Base-by-base conservation (phyloP, 805 yeast species). In the Starmerella etchellsii region DNA sequence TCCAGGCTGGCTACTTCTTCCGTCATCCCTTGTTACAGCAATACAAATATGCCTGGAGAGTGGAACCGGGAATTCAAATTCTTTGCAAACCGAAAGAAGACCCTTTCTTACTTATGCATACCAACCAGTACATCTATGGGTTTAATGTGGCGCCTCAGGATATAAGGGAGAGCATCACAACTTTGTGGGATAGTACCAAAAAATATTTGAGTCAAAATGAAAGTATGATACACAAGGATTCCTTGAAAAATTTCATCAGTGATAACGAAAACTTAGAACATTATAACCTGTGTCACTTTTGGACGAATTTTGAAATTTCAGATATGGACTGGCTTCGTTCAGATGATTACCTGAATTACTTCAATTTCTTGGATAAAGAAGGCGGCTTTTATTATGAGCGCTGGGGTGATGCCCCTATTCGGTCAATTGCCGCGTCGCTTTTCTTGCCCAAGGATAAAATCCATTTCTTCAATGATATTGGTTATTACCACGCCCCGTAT, bases 391-490 rank as follows among this genome's bases (percentile, higher is more conserved):
- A 80, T 65, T 84, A 83, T 60, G 95, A 85, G 66, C 71, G 94
- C 62, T 82, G 94, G 95, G 94, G 94, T 53, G 95, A 83, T 61
- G 94, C 94, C 0, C 94, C 94, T 2, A 71, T 82, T n/a, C 91
- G 81, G 59, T 71, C 91, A 0, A 68, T 94, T 22, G 95, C 91
- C 25, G 94, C 82, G 18, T 66, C 91, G 4, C 64, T 84, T 49
- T 81, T 84, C 64, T 57, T 82, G 59, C 74, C 80, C 40, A 74
- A 71, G 58, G 75, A 73, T 46, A 66, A 77, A 55, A 63, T 84
- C 37, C 94, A 84, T 56, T 75, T 79, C 68, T 85, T 85, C 58
- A 79, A 74, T 43, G 78, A 81, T 46, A 67, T 81, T 26, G 94
- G 91, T 11, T 82, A 81, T 57, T 68, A 65, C 47, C 91, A 81